Conservation (phyloP, 805 yeast species). For the Pichia cephalocereana region DNA sequence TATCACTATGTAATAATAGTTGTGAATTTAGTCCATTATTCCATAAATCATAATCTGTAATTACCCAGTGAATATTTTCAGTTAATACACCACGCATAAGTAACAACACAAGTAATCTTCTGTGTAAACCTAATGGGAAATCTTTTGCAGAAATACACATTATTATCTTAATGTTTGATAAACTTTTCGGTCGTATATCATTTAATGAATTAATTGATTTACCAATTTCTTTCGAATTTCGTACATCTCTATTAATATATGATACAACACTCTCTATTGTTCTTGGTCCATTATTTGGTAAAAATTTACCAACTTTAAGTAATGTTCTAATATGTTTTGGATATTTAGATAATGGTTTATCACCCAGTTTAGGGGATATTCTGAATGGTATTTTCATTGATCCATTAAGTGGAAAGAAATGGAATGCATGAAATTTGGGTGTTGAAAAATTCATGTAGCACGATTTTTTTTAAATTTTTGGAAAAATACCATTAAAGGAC, state of each 20-base stretch:
- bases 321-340: slow-evolving; percentile 1
- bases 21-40: neutral
- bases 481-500: no score
- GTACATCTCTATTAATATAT: neutral
- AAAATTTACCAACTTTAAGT: neutral
- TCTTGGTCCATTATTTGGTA: slow-evolving; percentile 5
- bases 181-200: neutral
- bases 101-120: neutral
- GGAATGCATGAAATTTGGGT: neutral
- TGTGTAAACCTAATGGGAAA: slow-evolving; percentile 4
- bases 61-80: slow-evolving; percentile 4
- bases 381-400: slow-evolving; percentile 1
- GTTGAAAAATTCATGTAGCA: neutral
- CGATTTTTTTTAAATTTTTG: no score
- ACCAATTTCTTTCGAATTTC: neutral
- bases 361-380: slow-evolving; percentile 1
- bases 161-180: neutral
- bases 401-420: neutral
- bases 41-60: slow-evolving; percentile 1
- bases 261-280: slow-evolving; percentile 6
- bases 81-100: neutral
- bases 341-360: neutral
- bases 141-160: slow-evolving; percentile 5
- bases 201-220: neutral
- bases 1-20: no score